Evolutionary conservation across 1,284 basidiomycete species (phyloP).

Genomic region (Irpex sp.): DNA sequence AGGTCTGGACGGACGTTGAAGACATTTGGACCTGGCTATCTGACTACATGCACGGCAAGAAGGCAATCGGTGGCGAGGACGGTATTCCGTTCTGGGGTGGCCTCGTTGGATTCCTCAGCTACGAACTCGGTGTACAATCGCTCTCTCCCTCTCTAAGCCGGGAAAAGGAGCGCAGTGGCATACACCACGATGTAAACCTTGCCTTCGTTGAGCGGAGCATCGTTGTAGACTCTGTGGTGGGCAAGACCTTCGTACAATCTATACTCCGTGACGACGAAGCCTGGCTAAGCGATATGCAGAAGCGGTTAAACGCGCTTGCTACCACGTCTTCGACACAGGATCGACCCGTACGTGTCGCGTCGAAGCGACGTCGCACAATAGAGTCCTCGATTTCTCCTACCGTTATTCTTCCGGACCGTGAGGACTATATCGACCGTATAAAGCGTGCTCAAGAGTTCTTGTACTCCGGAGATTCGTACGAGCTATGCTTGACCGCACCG

Average conservation of each 20-base stretch:
- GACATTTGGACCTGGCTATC: constrained; percentile 71
- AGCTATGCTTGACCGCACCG: constrained; percentile 88
- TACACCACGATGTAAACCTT: constrained; percentile 68
- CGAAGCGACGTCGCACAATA: constrained; percentile 1
- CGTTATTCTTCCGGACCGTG: constrained; percentile 51
- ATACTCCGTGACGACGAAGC: constrained; percentile 50
- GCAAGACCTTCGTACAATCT: constrained; percentile 58
- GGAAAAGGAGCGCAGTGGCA: constrained; percentile 14
- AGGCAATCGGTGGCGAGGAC: constrained; percentile 38
- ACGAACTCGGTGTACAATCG: constrained; percentile 66
- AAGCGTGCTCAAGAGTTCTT: constrained; percentile 74
- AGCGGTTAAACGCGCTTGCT: constrained; percentile 20
- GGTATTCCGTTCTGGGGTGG: constrained; percentile 78
- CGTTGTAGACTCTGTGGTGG: constrained; percentile 53
- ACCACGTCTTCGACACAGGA: constrained; percentile 7
- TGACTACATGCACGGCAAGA: constrained; percentile 55
- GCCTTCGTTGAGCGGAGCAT: constrained; percentile 74
- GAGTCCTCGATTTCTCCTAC: constrained; percentile 22
- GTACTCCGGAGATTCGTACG: constrained; percentile 90
- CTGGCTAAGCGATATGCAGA: constrained; percentile 50
- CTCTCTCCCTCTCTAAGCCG: constrained; percentile 36
- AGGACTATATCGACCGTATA: constrained; percentile 71
- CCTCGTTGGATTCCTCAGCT: constrained; percentile 67
- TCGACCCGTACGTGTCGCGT: constrained; percentile 1
- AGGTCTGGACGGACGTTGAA: constrained; percentile 29